Evolutionary conservation across 305 asterid genomes (phyloP), one percentile per base, ranked within the genome.

Genomic region (Euphrasia arctica): DNA sequence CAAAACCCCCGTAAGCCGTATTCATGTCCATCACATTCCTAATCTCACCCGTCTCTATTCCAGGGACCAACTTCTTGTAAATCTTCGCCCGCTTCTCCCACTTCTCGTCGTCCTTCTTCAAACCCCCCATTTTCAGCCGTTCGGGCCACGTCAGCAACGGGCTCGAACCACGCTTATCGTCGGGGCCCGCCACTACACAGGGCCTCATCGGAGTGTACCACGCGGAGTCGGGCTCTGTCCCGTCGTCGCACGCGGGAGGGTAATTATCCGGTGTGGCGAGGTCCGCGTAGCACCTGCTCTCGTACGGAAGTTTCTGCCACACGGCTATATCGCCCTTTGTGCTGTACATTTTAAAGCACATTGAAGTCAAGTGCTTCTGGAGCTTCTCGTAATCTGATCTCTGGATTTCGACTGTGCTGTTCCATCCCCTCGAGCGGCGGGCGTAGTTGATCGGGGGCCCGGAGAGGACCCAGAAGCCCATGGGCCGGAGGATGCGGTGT

Each of bases 381-480:
- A 93, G 75, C 75, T 88, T 80, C 9, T 85, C 90, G 1, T 72
- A 90, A 71, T 93, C 78, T 22, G 90, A 75, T 74, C 75, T 83
- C 71, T 90, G 97, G 49, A 81, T 94, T 59, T 88, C 94, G 22
- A 84, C 77, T 1, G 97, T 93, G 36, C 96, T 84, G 70, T 93
- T 86, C 98, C 98, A 93, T 67, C 98, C 98, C 75, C 62, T 84
- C 91, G 96, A 90, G 29, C 89, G 94, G 62, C 83, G 78, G 70
- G 81, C 80, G n/a, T 90, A 93, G 77, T 93, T 93, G 9, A 93
- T 85, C 0, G 98, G 98, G 11, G 97, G 98, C 15, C 98, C 97
- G 1, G 97, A 93, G 42, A 93, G 96, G 64, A 87, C 91, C 98
- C 98, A 90, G 76, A 93, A 93, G 67, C 98, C 98, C 8, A 87